Percentiles rank a stretch among this genome's conserved stretches.
phyloP scores from a whole-genome alignment of 1,139 yeast genomes.

The Yamadazyma triangularis region DNA sequence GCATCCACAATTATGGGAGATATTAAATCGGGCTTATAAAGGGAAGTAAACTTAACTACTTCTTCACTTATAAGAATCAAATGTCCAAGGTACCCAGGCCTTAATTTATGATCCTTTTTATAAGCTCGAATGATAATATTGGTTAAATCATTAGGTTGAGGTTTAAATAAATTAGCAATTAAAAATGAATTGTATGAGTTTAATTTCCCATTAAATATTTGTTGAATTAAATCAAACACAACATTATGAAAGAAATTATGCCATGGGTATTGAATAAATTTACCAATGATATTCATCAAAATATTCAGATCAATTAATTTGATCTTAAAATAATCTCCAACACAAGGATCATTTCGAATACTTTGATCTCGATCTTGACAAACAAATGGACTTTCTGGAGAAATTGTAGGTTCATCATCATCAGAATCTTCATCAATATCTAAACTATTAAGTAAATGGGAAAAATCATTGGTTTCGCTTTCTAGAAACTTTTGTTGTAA shows the following conservation, averaged over 20 bases:
- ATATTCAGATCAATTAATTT: slow-evolving; percentile 38
- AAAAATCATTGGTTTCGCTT: slow-evolving; percentile 9
- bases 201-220: slow-evolving; percentile 45
- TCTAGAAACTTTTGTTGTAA: slow-evolving; percentile 8
- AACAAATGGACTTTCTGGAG: slow-evolving; percentile 47
- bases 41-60: slow-evolving; percentile 45
- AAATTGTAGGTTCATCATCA: slow-evolving; percentile 44
- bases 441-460: slow-evolving; percentile 15
- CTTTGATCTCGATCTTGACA: slow-evolving; percentile 29
- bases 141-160: slow-evolving; percentile 28
- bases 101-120: slow-evolving; percentile 19
- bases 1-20: slow-evolving; percentile 40
- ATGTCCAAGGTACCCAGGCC: slow-evolving; percentile 50
- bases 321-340: slow-evolving; percentile 44
- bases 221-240: slow-evolving; percentile 46
- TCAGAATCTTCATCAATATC: slow-evolving; percentile 36
- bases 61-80: slow-evolving; percentile 45
- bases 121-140: slow-evolving; percentile 31
- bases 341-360: slow-evolving; percentile 34
- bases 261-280: slow-evolving; percentile 42
- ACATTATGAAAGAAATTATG: slow-evolving; percentile 49
- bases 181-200: slow-evolving; percentile 46
- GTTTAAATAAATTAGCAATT: slow-evolving; percentile 38
- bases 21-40: slow-evolving; percentile 45
- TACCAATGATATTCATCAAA: slow-evolving; percentile 28